Evolutionary conservation across 192 early-diverging fungal species (phyloP), one percentile per base, ranked within the genome.

Genomic region (Backusella luteola): DNA sequence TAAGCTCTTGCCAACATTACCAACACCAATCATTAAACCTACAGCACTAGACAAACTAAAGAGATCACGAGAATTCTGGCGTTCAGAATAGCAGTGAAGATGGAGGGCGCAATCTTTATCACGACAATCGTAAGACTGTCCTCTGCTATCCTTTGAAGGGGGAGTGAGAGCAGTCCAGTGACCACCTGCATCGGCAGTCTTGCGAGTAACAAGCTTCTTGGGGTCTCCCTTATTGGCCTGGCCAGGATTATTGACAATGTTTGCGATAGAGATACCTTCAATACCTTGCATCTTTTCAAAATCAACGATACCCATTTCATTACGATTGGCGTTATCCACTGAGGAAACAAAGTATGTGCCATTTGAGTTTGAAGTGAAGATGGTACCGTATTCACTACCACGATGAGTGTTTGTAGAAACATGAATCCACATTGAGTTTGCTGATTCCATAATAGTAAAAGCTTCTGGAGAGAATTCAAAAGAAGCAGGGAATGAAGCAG

Each of bases 291-390:
- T 91, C 70, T 93, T 94, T 79, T 97, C 96, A 87, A 96, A 96
- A 79, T 99, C 97, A 1, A 98, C 96, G 59, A 91, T 85, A n/a
- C 93, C 93, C 21, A 66, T 67, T 26, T 88, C 85, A 41, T 90
- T 90, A 73, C 95, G 88, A 79, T 97, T 96, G 17, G 94, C 91
- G 41, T 91, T 77, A 53, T 88, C 85, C 34, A 95, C 86, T 0
- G 93, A 89, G 11, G 84, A 77, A 9, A 90, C 90, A 80, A 90
- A 98, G 75, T 88, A 96, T 0, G 90, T 92, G 67, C 96, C 97
- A 69, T 98, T 93, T 8, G 92, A 92, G 83, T 97, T 94, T 69
- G 97, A 98, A 23, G 91, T 90, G 79, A 96, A 95, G n/a, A 99
- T 84, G 9, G 85, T 91, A 36, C 98, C 98, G 78, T 85, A 93